Base-by-base conservation (phyloP, 2,329 filamentous ascomycete genomes). In the Neopestalotiopsis sp. region DNA sequence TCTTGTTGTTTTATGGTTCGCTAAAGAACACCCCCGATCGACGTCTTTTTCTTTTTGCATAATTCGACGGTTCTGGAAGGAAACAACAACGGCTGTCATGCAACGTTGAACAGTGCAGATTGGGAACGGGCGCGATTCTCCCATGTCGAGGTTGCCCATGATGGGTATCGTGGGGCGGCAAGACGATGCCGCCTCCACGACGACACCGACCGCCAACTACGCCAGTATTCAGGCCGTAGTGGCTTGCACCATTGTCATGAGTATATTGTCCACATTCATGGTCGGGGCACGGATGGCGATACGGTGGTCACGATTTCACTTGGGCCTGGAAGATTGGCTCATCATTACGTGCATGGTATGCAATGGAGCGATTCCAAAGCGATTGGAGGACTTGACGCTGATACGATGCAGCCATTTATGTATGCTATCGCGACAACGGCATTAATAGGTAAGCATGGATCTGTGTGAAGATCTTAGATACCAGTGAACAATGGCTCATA, bases 281-380 rank as follows among this genome's bases (percentile, higher is more conserved):
- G 64, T 66, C 32, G 38, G 28, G 20, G 24, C 53, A 17, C 64
- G 64, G 12, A 24, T 66, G 30, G 30, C 24, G 13, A 34, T 66
- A 34, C 20, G 64, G 38, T 28, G 45, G 28, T 57, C 64, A 10
- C 49, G 64, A 34, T 14, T 5, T 32, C 64, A 40, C 49, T 10
- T 66, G 20, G 42, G 12, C 14, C 10, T 57, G 45, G 64, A 66
- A 12, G 64, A 66, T 57, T 66, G 64, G 64, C 45, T 66, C 24
- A 58, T 66, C 28, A 49, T 66, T 4, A 30, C 64, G 24, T 32
- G 17, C 17, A 34, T 66, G 62, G 62, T 65, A 65, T 28, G 62
- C 13, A 3, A 30, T 20, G 13, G 3, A n/a, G 12, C 28, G 38
- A 28, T 6, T 9, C 62, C 10, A 2, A 53, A 32, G 62, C 34